These are phyloP conservation scores for Backusella psychrophila DNA, from an alignment of 192 early-diverging fungal species.

Conservation along the genomic window DNA sequence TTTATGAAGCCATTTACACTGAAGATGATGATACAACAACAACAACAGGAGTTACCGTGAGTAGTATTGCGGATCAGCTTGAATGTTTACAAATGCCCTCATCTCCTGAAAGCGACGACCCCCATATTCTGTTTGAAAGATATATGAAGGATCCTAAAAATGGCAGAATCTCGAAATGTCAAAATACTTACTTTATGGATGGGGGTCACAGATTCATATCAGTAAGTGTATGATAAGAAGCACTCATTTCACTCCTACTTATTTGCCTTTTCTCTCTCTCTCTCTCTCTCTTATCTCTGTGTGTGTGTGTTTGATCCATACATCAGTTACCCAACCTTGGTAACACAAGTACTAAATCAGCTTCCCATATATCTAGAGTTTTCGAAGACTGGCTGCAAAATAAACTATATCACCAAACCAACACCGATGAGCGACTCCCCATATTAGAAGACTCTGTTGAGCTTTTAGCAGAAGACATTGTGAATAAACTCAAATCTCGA, in stretches of 20 bases:
- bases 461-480: conserved; percentile 34
- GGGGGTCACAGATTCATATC: conserved; percentile 38
- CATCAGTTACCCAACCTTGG: conserved; percentile 31
- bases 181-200: conserved; percentile 39
- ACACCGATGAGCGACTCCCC: conserved; percentile 28
- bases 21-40: conserved; percentile 17
- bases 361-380: conserved; percentile 30
- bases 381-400: conserved; percentile 41
- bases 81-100: conserved; percentile 10
- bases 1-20: background rate
- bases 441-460: conserved; percentile 40
- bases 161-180: conserved; percentile 19
- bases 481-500: conserved; percentile 32
- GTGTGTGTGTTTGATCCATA: background rate
- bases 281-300: background rate
- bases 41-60: conserved; percentile 8
- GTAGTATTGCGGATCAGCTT: background rate
- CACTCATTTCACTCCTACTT: background rate
- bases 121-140: background rate
- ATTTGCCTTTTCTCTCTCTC: background rate
- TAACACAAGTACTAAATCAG: conserved; percentile 29
- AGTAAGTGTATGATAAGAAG: conserved; percentile 15
- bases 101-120: background rate
- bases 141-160: conserved; percentile 20
- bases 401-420: conserved; percentile 20